Evolutionary conservation across 345 rosid species (phyloP).

Genomic region (Lepidium sativum): DNA sequence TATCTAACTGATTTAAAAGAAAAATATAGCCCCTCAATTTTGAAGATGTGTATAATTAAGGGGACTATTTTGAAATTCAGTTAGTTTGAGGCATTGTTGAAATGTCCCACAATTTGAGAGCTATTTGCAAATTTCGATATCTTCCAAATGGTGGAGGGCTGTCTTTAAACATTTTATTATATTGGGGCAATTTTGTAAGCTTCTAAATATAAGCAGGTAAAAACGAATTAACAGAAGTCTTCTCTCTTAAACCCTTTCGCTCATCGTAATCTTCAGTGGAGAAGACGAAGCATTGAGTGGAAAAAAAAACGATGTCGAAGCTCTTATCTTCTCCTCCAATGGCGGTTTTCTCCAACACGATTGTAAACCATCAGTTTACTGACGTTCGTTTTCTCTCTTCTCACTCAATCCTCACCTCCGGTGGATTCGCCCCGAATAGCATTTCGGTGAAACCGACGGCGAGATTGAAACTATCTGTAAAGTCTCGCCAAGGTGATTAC

Average conservation of each 20-base stretch:
- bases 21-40: background rate
- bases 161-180: background rate
- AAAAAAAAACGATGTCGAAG: slow-evolving; percentile 12
- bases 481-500: slow-evolving; percentile 58
- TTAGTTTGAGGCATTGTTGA: background rate
- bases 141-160: background rate
- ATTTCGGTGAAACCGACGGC: slow-evolving; percentile 17
- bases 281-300: background rate
- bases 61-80: background rate
- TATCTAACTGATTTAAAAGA: background rate
- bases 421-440: slow-evolving; percentile 12
- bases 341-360: slow-evolving; percentile 27
- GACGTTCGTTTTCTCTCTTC: slow-evolving; percentile 6
- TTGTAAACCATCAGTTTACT: slow-evolving; percentile 19
- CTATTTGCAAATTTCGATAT: too few relatives aligned
- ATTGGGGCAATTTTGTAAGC: background rate
- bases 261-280: background rate
- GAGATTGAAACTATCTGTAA: slow-evolving; percentile 32
- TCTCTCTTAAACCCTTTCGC: background rate
- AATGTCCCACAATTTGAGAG: background rate
- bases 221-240: background rate
- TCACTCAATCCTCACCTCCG: background rate
- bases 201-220: background rate
- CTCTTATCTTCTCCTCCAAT: slow-evolving; percentile 29
- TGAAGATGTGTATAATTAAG: background rate